These are phyloP conservation scores for Austroboletus festivus DNA, from an alignment of 768 basidiomycete species.

Conservation along the genomic window DNA sequence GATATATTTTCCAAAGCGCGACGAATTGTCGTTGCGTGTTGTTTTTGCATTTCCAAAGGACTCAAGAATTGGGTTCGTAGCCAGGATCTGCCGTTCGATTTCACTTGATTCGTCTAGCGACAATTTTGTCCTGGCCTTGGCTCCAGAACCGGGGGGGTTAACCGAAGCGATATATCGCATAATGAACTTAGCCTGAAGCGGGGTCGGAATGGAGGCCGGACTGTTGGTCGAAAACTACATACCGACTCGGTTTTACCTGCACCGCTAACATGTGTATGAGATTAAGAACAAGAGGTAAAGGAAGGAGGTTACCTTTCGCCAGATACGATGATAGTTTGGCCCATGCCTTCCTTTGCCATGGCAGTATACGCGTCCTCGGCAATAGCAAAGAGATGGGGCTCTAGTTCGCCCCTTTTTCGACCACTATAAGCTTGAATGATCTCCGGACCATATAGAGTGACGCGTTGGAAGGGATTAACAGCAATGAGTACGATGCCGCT, in stretches of 20 bases:
- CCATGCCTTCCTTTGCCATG: constrained; percentile 90
- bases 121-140: constrained; percentile 64
- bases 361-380: constrained; percentile 98
- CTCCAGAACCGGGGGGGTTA: constrained; percentile 69
- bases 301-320: constrained; percentile 78
- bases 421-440: constrained; percentile 97
- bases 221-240: constrained; percentile 22
- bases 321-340: constrained; percentile 98
- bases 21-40: constrained; percentile 98
- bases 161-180: constrained; percentile 99
- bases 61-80: constrained; percentile 99
- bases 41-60: constrained; percentile 99
- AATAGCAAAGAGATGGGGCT: constrained; percentile 97
- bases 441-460: constrained; percentile 94
- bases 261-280: constrained; percentile 57
- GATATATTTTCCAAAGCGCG: constrained; percentile 98
- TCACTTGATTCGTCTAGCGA: constrained; percentile 87
- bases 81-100: constrained; percentile 94
- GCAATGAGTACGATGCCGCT: constrained; percentile 98
- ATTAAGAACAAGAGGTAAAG: not conserved
- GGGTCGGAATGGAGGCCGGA: constrained; percentile 3
- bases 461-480: constrained; percentile 97
- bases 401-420: constrained; percentile 87
- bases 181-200: constrained; percentile 87
- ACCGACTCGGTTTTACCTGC: constrained; percentile 99